phyloP scores from a whole-genome alignment of 176 grass and related monocot genomes.

The Bromus sterilis region DNA sequence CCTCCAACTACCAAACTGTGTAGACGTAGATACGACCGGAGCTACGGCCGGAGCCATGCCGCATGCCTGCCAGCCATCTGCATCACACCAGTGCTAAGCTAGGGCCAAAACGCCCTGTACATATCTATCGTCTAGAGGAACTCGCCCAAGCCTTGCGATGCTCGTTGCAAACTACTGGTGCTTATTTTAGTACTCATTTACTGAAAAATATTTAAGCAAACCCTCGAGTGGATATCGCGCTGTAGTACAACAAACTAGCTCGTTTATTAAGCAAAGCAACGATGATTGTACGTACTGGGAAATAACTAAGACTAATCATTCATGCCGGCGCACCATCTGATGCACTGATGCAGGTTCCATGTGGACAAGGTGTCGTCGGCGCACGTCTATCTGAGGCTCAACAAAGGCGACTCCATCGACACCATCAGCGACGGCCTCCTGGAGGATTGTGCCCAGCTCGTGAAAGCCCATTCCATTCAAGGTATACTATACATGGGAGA shows the following conservation, averaged over 20 bases:
- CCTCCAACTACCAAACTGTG: background rate
- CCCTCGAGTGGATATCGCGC: background rate
- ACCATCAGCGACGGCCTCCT: slow-evolving; percentile 65
- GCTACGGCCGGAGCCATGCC: no score
- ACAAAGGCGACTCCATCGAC: slow-evolving; percentile 81
- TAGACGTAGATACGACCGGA: background rate
- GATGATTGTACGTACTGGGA: background rate
- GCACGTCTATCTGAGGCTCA: slow-evolving; percentile 91
- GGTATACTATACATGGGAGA: slow-evolving; percentile 12
- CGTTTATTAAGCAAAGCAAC: background rate
- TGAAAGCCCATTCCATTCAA: slow-evolving; percentile 97
- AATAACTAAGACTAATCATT: background rate
- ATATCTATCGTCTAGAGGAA: background rate
- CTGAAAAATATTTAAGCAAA: background rate
- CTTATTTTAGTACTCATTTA: background rate
- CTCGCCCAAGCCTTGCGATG: background rate
- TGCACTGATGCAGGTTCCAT: slow-evolving; percentile 76
- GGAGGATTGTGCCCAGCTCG: slow-evolving; percentile 91
- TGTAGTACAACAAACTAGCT: background rate
- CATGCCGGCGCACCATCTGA: background rate
- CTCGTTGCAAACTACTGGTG: background rate
- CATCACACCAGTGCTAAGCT: background rate
- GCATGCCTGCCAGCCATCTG: no score
- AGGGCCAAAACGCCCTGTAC: background rate
- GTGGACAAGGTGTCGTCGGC: slow-evolving; percentile 96